Evolutionary conservation across 2,329 filamentous ascomycete genomes (phyloP), one percentile per base, ranked within the genome.

Genomic region (Verticillium dahliae): DNA sequence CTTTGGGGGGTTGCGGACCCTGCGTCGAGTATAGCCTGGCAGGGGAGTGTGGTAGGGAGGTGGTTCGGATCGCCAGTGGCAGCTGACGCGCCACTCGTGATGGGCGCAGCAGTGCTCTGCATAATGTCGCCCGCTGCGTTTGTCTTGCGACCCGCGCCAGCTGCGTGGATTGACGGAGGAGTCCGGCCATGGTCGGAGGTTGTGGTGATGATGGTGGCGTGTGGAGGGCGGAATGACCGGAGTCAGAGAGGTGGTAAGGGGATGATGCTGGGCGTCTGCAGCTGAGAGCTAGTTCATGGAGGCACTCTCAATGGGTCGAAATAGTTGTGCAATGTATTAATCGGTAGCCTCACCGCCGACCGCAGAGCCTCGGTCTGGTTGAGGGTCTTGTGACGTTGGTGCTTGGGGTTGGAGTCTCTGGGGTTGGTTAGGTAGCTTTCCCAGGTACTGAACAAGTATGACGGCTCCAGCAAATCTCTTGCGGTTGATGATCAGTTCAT

Each of bases 81-180:
- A 69, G 72, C 67, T 70, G 67, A 59, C 70, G 69, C 60, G 72
- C 69, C 60, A 71, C 64, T 18, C 69, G 64, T 31, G 75, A 68
- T 14, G 71, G 65, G 34, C 22, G 15, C 27, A 72, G 77, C 71
- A 76, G 66, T 52, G 78, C 77, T 65, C 79, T 75, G 70, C 80
- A 79, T 60, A 82, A 74, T 64, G 81, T 75, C 69, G 78, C 76
- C 70, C 81, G 80, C 70, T 83, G 77, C 67, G 81, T 81, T 67
- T 82, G 77, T 74, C 82, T 83, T 62, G 85, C 83, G 71, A 86
- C 80, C 74, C 84, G 82, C 76, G 85, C 84, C 72, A 90, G 77
- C 74, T 85, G 83, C 78, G 85, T 84, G 73, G 87, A 83, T 74
- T 86, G 85, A 74, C 87, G 84, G 67, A 90, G 77, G 70, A 88